phyloP scores from a whole-genome alignment of 2,329 filamentous ascomycete species.

The Zymoseptoria crescenta region DNA sequence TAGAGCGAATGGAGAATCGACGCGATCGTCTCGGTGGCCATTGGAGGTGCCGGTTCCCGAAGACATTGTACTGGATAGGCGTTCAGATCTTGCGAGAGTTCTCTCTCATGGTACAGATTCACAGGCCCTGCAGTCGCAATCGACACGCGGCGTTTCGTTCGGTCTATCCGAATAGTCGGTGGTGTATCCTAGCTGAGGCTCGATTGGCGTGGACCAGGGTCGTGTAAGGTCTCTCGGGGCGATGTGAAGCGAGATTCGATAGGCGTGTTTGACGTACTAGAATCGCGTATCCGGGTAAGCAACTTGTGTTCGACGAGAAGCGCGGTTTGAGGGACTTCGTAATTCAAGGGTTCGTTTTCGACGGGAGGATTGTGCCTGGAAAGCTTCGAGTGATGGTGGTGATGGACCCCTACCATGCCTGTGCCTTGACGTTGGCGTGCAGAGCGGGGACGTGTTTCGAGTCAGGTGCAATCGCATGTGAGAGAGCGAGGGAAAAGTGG shows the following conservation, averaged over 20 bases:
- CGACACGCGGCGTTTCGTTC: slow-evolving; percentile 1
- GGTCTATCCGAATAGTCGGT: not conserved
- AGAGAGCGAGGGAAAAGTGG: not conserved
- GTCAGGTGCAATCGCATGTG: not conserved
- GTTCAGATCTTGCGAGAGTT: slow-evolving; percentile 6
- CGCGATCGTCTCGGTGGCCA: slow-evolving; percentile 18
- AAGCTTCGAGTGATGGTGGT: not conserved
- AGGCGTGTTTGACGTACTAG: not conserved
- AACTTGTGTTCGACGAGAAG: slow-evolving; percentile 5
- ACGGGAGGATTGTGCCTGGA: not conserved
- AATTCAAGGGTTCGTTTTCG: not conserved
- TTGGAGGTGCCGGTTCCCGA: slow-evolving; percentile 12
- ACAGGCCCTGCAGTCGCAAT: slow-evolving; percentile 7
- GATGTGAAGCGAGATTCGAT: not conserved
- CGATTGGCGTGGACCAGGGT: not conserved
- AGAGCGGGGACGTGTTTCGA: not conserved
- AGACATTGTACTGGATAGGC: slow-evolving; percentile 17
- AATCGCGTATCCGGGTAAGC: not conserved
- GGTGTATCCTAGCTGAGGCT: not conserved
- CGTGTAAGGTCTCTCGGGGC: not conserved
- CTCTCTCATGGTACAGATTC: slow-evolving; percentile 8
- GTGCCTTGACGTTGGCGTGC: not conserved
- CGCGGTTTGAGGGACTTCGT: not conserved
- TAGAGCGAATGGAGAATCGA: slow-evolving; percentile 28
- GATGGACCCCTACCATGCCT: not conserved